Percentiles rank a stretch among this genome's conserved stretches.
Conservation (phyloP, 176 grass and related monocot genomes). For the Aegilops longissima region DNA sequence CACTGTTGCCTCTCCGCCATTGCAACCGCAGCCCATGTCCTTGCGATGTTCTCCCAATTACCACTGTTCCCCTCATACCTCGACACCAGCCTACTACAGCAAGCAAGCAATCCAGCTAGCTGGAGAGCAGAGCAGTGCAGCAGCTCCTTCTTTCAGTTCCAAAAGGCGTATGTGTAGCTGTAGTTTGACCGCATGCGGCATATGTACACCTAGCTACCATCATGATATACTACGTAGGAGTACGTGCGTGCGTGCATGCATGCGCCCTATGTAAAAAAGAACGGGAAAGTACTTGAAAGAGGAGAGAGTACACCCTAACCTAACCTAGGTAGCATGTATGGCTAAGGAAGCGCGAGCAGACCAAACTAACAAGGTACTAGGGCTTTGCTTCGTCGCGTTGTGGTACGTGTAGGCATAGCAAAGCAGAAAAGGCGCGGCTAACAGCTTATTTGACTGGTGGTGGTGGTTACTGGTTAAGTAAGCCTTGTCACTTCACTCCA, state of each 20-base stretch:
- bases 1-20: slow-evolving; percentile 16
- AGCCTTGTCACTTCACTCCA: not conserved
- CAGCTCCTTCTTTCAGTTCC: not conserved
- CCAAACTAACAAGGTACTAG: not conserved
- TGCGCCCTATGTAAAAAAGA: not conserved
- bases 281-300: not conserved
- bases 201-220: not conserved
- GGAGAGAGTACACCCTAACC: not conserved
- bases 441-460: slow-evolving; percentile 16
- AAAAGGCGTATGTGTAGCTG: not conserved
- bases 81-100: not conserved
- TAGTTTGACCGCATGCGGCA: not conserved
- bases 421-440: not conserved
- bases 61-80: not conserved
- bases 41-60: not conserved
- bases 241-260: not conserved
- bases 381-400: not conserved
- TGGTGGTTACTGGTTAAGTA: not conserved
- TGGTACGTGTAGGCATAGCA: not conserved
- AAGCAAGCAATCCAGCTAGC: not conserved
- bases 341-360: not conserved
- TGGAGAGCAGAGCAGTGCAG: not conserved
- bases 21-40: slow-evolving; percentile 1
- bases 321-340: not conserved
- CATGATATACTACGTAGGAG: not conserved